A percentile compares a stretch with the other conserved stretches of the same genome.
Conservation (phyloP, 2,329 filamentous ascomycete species). For the Falciphora oryzae region DNA sequence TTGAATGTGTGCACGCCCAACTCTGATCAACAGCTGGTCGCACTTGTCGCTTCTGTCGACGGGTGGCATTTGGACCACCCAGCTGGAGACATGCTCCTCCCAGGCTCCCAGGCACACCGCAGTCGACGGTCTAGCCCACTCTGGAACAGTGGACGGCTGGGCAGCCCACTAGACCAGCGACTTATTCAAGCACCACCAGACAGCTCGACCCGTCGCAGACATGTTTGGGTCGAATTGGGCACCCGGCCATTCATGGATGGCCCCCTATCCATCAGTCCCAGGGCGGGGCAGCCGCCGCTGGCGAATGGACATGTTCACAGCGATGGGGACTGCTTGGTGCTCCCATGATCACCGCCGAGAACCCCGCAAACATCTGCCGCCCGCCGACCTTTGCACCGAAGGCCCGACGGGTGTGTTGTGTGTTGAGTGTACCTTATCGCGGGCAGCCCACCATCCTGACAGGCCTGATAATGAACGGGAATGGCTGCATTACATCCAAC, state of each 20-base stretch:
- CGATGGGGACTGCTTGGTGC: neutral
- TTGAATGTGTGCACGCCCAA: neutral
- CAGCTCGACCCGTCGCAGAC: too few species aligned
- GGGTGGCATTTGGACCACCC: too few species aligned
- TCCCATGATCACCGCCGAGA: neutral
- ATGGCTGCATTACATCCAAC: too few species aligned
- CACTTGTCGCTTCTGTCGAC: neutral
- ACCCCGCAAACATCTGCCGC: neutral
- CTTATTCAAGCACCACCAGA: too few species aligned
- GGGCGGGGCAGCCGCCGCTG: neutral
- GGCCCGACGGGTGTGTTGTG: neutral
- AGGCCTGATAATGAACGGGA: too few species aligned
- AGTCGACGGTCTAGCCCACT: neutral
- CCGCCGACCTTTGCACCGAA: neutral
- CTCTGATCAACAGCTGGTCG: neutral
- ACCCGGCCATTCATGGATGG: neutral
- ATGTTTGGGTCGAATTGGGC: neutral
- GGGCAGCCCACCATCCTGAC: too few species aligned
- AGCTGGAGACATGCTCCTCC: neutral
- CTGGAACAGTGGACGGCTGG: neutral
- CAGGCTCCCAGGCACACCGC: neutral
- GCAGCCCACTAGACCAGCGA: too few species aligned
- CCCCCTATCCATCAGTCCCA: neutral
- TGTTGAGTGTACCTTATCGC: too few species aligned
- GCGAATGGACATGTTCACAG: neutral